Evolutionary conservation across 495 filamentous ascomycete species (phyloP).

Genomic region (Penicillium mononematosum): DNA sequence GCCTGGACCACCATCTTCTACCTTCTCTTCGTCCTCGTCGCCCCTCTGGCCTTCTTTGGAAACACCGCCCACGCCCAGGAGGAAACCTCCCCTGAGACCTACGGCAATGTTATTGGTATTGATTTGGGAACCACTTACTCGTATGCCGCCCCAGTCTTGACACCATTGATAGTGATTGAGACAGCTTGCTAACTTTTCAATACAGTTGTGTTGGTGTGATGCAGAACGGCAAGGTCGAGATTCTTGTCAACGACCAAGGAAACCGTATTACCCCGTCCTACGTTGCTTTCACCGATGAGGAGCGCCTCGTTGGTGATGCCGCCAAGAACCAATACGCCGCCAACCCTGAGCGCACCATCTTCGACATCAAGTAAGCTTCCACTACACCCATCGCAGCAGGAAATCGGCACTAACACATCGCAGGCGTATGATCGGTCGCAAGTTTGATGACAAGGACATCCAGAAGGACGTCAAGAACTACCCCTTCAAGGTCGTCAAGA

Average conservation of each 20-base stretch:
- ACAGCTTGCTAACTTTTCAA: constrained; percentile 18
- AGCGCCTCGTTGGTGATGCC: constrained; percentile 95
- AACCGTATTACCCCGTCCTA: constrained; percentile 99
- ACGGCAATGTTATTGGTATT: constrained; percentile 89
- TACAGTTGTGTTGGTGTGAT: constrained; percentile 89
- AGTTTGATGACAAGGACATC: constrained; percentile 81
- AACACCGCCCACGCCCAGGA: constrained; percentile 70
- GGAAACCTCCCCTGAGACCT: constrained; percentile 65
- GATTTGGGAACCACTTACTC: constrained; percentile 99
- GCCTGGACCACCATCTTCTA: constrained; percentile 76
- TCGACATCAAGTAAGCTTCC: constrained; percentile 79
- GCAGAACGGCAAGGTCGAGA: constrained; percentile 98
- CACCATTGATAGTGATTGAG: neutral
- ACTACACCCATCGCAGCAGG: no score
- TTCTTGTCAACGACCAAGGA: constrained; percentile 95
- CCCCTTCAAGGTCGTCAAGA: constrained; percentile 80
- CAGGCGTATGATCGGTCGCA: constrained; percentile 88
- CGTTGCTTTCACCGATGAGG: constrained; percentile 97
- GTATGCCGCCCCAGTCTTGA: constrained; percentile 31
- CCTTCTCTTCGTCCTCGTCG: constrained; percentile 77
- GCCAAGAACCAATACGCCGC: constrained; percentile 99
- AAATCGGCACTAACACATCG: constrained; percentile 23
- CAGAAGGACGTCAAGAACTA: constrained; percentile 86
- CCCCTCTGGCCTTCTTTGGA: constrained; percentile 70
- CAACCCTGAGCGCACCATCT: constrained; percentile 87